These are phyloP conservation scores for Aphanocladium album DNA, from an alignment of 2,329 filamentous ascomycete species.

Conservation along the genomic window DNA sequence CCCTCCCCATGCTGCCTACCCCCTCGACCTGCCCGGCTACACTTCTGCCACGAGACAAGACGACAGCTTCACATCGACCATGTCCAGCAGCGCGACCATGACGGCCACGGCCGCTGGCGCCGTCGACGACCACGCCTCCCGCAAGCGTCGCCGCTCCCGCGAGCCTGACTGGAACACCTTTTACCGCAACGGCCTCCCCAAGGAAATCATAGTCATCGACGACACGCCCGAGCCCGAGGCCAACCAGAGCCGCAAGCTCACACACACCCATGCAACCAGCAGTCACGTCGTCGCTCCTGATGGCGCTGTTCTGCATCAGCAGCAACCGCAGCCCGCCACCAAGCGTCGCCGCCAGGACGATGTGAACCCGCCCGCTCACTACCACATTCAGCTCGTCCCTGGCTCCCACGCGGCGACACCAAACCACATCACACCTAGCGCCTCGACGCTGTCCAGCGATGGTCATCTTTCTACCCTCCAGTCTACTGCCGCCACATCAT, in stretches of 20 bases:
- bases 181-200: slow-evolving; percentile 76
- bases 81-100: slow-evolving; percentile 16
- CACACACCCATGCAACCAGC: slow-evolving; percentile 28
- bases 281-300: slow-evolving; percentile 24
- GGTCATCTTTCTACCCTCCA: slow-evolving; percentile 75
- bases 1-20: slow-evolving; percentile 23
- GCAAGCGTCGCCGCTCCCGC: slow-evolving; percentile 54
- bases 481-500: slow-evolving; percentile 84
- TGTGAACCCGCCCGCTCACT: slow-evolving; percentile 39
- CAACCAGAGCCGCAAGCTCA: slow-evolving; percentile 36
- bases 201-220: slow-evolving; percentile 81
- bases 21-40: slow-evolving; percentile 1
- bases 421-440: slow-evolving; percentile 57
- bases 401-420: slow-evolving; percentile 67
- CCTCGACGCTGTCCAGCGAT: slow-evolving; percentile 74
- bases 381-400: slow-evolving; percentile 64
- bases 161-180: slow-evolving; percentile 75
- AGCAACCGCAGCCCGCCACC: slow-evolving; percentile 45
- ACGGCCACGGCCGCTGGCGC: slow-evolving; percentile 24
- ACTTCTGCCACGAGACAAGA: background rate
- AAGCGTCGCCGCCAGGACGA: slow-evolving; percentile 71
- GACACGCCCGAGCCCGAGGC: slow-evolving; percentile 60
- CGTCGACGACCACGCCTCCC: slow-evolving; percentile 23
- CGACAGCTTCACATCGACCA: slow-evolving; percentile 13
- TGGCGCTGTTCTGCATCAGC: slow-evolving; percentile 18